phyloP scores from a whole-genome alignment of 2,329 filamentous ascomycete species.

The Arthrobotrys conoides region DNA sequence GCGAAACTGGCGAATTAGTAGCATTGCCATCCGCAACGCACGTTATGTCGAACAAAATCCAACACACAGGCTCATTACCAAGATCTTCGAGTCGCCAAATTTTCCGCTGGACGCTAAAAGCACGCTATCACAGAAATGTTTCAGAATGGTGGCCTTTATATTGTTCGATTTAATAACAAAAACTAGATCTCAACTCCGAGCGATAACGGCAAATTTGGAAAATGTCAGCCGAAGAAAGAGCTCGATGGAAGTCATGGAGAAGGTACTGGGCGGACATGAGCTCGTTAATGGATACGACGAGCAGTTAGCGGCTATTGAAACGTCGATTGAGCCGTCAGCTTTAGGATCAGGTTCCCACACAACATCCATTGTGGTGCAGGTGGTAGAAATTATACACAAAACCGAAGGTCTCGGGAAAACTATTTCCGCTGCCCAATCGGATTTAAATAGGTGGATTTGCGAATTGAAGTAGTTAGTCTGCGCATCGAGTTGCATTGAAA shows the following conservation, averaged over 20 bases:
- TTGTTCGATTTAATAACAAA: neutral
- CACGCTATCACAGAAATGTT: neutral
- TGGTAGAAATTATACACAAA: neutral
- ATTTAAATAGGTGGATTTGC: neutral
- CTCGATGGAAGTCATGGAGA: slow-evolving; percentile 11
- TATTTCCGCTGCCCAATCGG: neutral
- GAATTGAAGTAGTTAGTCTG: neutral
- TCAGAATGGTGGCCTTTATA: slow-evolving; percentile 7
- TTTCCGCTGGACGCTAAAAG: neutral
- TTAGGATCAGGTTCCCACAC: neutral
- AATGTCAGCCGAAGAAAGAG: neutral
- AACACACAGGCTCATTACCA: slow-evolving; percentile 12
- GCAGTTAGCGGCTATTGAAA: neutral
- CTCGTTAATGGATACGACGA: neutral
- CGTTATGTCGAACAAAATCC: neutral
- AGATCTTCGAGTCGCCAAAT: neutral
- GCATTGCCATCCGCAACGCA: neutral
- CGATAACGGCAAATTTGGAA: neutral
- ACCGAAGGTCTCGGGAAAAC: neutral
- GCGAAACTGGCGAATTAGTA: slow-evolving; percentile 22
- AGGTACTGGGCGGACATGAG: slow-evolving; percentile 2
- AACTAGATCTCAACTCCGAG: neutral
- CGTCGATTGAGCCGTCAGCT: neutral
- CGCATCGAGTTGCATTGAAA: too few species aligned
- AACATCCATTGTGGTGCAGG: neutral